A percentile compares a stretch with the other conserved stretches of the same genome.
phyloP scores from a whole-genome alignment of 2,329 filamentous ascomycete species.

The Colletotrichum sidae region DNA sequence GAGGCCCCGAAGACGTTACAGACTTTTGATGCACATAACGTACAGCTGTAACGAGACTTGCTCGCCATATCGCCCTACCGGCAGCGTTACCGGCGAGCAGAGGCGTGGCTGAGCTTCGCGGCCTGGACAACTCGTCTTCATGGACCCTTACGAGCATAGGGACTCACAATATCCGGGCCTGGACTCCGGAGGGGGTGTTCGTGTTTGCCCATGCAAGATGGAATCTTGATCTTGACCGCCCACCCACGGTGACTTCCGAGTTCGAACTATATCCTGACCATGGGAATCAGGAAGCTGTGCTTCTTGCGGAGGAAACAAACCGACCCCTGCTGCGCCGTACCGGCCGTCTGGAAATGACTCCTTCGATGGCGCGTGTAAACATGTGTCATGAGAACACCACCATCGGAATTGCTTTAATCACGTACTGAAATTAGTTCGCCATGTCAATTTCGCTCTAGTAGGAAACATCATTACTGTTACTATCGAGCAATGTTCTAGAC shows the following conservation, averaged over 20 bases:
- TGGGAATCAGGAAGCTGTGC: background rate
- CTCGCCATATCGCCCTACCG: slow-evolving; percentile 15
- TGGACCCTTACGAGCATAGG: background rate
- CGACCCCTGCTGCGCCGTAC: too few relatives aligned
- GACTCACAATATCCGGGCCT: background rate
- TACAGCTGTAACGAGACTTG: background rate
- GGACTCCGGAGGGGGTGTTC: background rate
- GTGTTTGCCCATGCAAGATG: background rate
- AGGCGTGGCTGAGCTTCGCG: background rate
- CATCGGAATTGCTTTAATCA: too few relatives aligned
- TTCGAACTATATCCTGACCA: background rate
- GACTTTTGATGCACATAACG: background rate
- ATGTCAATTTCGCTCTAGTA: too few relatives aligned
- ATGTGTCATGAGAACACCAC: too few relatives aligned
- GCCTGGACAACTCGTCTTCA: background rate
- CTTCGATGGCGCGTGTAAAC: too few relatives aligned
- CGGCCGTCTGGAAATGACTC: too few relatives aligned
- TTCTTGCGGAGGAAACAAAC: too few relatives aligned
- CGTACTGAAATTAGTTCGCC: too few relatives aligned
- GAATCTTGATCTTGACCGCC: background rate
- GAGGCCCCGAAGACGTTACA: background rate
- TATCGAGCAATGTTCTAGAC: too few relatives aligned
- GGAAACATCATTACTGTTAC: too few relatives aligned
- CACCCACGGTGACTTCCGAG: background rate
- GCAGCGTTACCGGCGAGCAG: background rate